A percentile compares a stretch with the other conserved stretches of the same genome.
These are phyloP conservation scores for Ceratocystis ficicola DNA, from an alignment of 2,329 filamentous ascomycete species.

Conservation along the genomic window DNA sequence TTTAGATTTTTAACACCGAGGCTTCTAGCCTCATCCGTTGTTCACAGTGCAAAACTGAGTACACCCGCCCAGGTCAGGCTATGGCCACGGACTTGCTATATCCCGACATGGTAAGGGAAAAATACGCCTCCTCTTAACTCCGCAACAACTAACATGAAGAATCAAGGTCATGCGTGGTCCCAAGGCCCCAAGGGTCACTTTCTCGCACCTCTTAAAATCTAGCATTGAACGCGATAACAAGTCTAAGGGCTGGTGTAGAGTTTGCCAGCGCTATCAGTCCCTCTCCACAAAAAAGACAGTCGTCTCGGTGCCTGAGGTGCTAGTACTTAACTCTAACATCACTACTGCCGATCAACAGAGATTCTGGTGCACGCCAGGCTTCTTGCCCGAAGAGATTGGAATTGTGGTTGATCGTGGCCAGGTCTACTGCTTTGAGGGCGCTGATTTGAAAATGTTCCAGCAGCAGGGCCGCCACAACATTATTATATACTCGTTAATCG, in stretches of 20 bases:
- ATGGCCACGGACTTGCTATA: constrained; percentile 82
- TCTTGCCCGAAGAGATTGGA: constrained; percentile 88
- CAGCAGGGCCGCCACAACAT: constrained; percentile 70
- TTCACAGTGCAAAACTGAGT: constrained; percentile 77
- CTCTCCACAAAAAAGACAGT: constrained; percentile 77
- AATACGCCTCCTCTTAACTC: neutral
- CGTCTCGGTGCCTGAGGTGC: constrained; percentile 66
- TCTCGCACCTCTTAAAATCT: constrained; percentile 83
- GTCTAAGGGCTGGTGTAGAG: constrained; percentile 83
- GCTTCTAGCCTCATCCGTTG: constrained; percentile 68
- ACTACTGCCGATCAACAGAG: constrained; percentile 59
- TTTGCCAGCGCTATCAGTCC: constrained; percentile 82
- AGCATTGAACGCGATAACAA: constrained; percentile 84
- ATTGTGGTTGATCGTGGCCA: constrained; percentile 84
- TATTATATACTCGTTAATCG: constrained; percentile 80
- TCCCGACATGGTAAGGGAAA: constrained; percentile 33
- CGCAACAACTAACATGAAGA: neutral
- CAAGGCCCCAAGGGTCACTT: constrained; percentile 49
- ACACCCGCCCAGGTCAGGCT: constrained; percentile 62
- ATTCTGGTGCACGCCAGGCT: constrained; percentile 80
- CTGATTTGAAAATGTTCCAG: constrained; percentile 70
- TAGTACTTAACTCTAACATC: constrained; percentile 77
- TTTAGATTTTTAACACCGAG: constrained; percentile 51
- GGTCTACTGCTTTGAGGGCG: constrained; percentile 87
- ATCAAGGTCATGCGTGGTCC: constrained; percentile 31